Conservation (phyloP, 305 asterid species). For the Vinca major region DNA sequence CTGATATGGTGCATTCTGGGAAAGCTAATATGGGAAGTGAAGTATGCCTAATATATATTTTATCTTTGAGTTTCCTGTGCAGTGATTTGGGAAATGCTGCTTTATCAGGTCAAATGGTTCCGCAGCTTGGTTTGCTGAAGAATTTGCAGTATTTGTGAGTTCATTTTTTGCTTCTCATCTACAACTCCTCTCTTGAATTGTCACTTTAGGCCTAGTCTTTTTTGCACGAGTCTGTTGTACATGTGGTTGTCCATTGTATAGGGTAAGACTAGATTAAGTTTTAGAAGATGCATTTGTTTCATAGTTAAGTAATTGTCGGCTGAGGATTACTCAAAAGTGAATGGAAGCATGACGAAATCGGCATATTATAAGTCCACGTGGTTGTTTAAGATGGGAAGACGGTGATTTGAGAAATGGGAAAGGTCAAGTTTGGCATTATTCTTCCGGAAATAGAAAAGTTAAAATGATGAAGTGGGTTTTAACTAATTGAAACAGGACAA, state of each 20-base stretch:
- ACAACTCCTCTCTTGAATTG: no score
- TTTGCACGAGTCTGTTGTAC: background rate
- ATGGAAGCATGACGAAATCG: slow-evolving; percentile 3
- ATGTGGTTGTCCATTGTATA: background rate
- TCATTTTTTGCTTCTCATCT: background rate
- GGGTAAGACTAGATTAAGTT: background rate
- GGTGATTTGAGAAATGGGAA: background rate
- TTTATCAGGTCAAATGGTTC: slow-evolving; percentile 76
- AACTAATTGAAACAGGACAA: background rate
- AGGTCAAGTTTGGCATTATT: no score
- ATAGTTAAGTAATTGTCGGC: background rate
- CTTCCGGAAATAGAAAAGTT: no score
- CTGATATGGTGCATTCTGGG: background rate
- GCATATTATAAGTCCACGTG: background rate
- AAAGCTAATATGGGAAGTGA: slow-evolving; percentile 6
- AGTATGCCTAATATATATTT: slow-evolving; percentile 11
- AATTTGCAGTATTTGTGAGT: slow-evolving; percentile 93
- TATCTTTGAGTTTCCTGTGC: slow-evolving; percentile 14
- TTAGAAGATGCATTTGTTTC: background rate
- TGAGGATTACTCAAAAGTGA: background rate
- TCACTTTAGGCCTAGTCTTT: background rate
- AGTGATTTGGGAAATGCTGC: slow-evolving; percentile 99
- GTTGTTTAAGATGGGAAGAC: background rate
- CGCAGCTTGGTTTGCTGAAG: slow-evolving; percentile 85
- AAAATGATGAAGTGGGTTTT: background rate